Evolutionary conservation across 768 basidiomycete genomes (phyloP).

Genomic region (Mycena maculata): DNA sequence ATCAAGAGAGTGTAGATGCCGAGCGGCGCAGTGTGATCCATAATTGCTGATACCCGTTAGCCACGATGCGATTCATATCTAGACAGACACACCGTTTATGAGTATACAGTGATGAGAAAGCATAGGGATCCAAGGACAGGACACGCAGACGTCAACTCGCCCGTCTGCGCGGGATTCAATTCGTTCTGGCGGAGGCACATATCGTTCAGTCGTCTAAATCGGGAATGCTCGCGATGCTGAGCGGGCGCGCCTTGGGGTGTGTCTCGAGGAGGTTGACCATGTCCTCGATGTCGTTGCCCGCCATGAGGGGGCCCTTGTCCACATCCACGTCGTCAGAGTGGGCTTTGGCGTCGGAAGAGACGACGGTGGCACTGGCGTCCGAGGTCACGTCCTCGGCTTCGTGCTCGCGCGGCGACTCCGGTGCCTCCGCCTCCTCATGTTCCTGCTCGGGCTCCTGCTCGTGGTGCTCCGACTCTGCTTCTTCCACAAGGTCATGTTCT

Average conservation of each 20-base stretch:
- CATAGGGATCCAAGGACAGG: constrained; percentile 10
- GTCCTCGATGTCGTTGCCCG: constrained; percentile 65
- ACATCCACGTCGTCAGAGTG: constrained; percentile 37
- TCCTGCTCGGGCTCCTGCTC: constrained; percentile 31
- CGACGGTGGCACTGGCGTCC: constrained; percentile 30
- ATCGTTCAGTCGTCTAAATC: constrained; percentile 43
- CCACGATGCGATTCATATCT: not conserved
- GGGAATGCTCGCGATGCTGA: constrained; percentile 61
- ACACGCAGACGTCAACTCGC: not conserved
- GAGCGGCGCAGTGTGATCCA: constrained; percentile 3
- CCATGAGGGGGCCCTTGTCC: not conserved
- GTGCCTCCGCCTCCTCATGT: constrained; percentile 31
- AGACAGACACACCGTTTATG: constrained; percentile 28
- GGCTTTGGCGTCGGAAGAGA: constrained; percentile 31
- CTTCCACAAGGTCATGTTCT: constrained; percentile 19
- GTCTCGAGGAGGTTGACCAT: constrained; percentile 76
- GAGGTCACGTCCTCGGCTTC: constrained; percentile 31
- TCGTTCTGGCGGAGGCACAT: constrained; percentile 15
- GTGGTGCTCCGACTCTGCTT: constrained; percentile 17
- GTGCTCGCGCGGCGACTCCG: constrained; percentile 41
- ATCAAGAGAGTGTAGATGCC: constrained; percentile 30
- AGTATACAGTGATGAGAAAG: constrained; percentile 30
- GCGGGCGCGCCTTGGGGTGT: constrained; percentile 51
- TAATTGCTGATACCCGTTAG: constrained; percentile 20
- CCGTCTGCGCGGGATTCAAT: not conserved